phyloP scores from a whole-genome alignment of 306 rosid genomes.

The Senna tora region DNA sequence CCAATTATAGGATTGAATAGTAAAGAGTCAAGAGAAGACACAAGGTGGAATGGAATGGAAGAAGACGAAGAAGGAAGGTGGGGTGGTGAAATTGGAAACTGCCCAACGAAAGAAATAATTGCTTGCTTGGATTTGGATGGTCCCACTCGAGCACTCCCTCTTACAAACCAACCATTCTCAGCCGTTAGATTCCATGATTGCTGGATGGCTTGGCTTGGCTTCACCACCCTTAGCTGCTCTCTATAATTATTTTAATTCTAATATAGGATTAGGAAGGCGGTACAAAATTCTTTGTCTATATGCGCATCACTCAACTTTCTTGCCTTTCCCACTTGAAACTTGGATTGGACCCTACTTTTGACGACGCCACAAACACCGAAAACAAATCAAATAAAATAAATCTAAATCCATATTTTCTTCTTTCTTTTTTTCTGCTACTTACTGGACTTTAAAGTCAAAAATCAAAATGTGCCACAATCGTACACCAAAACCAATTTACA shows the following conservation, averaged over 20 bases:
- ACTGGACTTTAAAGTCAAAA: background rate
- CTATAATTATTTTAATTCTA: too few species aligned
- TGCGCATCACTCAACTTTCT: too few species aligned
- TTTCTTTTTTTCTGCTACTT: too few species aligned
- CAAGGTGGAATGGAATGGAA: too few species aligned
- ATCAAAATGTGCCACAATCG: background rate
- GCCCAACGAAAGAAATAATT: too few species aligned
- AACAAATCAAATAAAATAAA: too few species aligned
- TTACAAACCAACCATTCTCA: too few species aligned
- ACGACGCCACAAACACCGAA: background rate
- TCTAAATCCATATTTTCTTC: background rate
- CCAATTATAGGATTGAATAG: slow-evolving; percentile 24
- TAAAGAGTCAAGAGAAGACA: background rate
- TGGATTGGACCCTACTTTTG: background rate
- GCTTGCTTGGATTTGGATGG: slow-evolving; percentile 10
- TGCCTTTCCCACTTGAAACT: background rate
- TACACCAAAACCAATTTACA: too few species aligned
- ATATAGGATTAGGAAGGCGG: too few species aligned
- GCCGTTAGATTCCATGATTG: too few species aligned
- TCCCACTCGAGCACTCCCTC: background rate
- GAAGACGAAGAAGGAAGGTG: slow-evolving; percentile 34
- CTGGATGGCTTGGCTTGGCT: too few species aligned
- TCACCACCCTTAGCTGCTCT: too few species aligned
- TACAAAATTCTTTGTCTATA: background rate
- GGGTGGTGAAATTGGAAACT: background rate